phyloP scores from a whole-genome alignment of 352 stramenopile species.

The Hyaloperonospora brassicae region DNA sequence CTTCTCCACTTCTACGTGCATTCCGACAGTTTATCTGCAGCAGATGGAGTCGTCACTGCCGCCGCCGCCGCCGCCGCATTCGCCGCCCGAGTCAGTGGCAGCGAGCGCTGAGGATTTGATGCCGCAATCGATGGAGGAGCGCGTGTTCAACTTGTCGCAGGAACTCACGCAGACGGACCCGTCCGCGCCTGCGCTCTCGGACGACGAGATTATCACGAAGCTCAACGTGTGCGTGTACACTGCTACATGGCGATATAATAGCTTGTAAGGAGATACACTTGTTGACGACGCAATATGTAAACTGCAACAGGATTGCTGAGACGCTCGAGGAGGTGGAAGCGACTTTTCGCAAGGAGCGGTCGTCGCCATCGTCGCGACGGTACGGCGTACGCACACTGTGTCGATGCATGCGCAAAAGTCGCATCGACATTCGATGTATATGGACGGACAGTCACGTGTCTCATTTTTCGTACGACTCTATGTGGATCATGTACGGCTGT shows the following conservation, averaged over 20 bases:
- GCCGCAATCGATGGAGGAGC: conserved; percentile 41
- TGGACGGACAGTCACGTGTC: no score
- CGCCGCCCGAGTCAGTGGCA: conserved; percentile 23
- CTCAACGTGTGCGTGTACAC: conserved; percentile 59
- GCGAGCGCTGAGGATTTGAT: conserved; percentile 37
- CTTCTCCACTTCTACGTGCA: no score
- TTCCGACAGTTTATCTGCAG: no score
- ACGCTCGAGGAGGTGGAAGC: conserved; percentile 70
- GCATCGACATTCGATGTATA: no score
- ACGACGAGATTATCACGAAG: conserved; percentile 57
- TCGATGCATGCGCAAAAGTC: no score
- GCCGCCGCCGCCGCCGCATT: conserved; percentile 12
- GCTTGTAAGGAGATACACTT: no score
- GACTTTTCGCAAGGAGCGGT: conserved; percentile 65
- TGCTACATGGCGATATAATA: no score
- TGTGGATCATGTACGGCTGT: no score
- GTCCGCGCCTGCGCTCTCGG: conserved; percentile 31
- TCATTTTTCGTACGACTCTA: no score
- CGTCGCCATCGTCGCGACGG: conserved; percentile 64
- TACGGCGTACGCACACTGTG: conserved; percentile 7
- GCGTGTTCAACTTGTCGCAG: conserved; percentile 55
- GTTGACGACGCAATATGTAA: no score
- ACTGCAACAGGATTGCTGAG: conserved; percentile 52
- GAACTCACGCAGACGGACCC: conserved; percentile 45
- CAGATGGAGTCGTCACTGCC: not conserved